Base-by-base conservation (phyloP, 257 asterid genomes). In the Primulina eburnea region DNA sequence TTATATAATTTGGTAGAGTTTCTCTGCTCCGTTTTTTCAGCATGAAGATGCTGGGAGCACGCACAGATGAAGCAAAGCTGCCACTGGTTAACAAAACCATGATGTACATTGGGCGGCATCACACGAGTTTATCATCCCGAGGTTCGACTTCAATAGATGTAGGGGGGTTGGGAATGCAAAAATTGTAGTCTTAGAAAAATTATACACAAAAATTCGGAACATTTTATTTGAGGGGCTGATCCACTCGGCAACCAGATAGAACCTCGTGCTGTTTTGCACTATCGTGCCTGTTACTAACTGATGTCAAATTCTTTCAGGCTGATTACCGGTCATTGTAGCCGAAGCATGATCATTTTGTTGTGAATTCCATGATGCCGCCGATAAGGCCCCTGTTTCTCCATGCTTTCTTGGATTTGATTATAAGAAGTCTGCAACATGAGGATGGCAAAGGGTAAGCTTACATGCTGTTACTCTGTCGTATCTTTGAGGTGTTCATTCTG, bases 31-130 rank as follows among this genome's bases (percentile, higher is more conserved):
- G 38, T 50, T 64, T 53, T 21, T 29, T 60, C 95, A 92, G 97
- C 84, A 73, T 70, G 82, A 89, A 90, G 77, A 80, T 89, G 60
- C 77, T 93, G 59, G 81, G 57, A 18, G 17, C 64, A 14, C 90
- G 83, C 8, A 87, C 81, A 65, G 95, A 87, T 35, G 7, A 85
- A 47, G 98, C 97, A 40, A 90, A 86, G 67, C 69, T 93, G 78
- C 98, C 98, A 24, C 75, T 93, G 66, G 94, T 93, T 56, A 93
- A 90, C 85, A 88, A 82, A 77, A 75, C 92, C 17, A 90, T 85
- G 86, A 76, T 92, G 97, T 81, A 92, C 80, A 59, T 88, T 1
- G 93, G 93, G 75, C 84, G 92, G 82, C 95, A 68, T 57, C 93
- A 35, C 61, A 21, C 38, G 53, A 69, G 85, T 28, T 73, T 80